Conservation (phyloP, 2,329 filamentous ascomycete genomes). For the Emydomyces testavorans region DNA sequence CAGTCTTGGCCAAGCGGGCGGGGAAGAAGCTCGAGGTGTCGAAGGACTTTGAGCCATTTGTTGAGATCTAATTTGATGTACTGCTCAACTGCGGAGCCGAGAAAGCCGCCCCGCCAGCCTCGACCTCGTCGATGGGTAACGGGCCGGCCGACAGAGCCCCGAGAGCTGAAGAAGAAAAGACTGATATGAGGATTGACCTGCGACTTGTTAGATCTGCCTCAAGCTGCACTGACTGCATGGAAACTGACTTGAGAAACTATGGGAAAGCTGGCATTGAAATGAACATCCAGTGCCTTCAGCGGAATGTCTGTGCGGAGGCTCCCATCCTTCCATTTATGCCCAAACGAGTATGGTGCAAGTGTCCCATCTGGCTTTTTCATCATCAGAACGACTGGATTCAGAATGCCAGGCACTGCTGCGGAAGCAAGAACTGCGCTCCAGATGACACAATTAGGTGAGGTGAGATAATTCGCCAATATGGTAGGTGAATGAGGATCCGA, state of each 20-base stretch:
- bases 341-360: slow-evolving; percentile 83
- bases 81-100: slow-evolving; percentile 84
- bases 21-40: slow-evolving; percentile 82
- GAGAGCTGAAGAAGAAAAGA: slow-evolving; percentile 94
- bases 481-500: slow-evolving; percentile 87
- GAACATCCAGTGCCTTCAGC: slow-evolving; percentile 81
- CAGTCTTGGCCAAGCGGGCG: slow-evolving; percentile 88
- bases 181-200: slow-evolving; percentile 97
- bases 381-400: slow-evolving; percentile 92
- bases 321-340: slow-evolving; percentile 98
- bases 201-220: slow-evolving; percentile 24
- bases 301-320: slow-evolving; percentile 90
- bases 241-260: slow-evolving; percentile 54
- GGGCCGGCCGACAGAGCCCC: slow-evolving; percentile 80
- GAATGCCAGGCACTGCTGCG: slow-evolving; percentile 86
- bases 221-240: background rate
- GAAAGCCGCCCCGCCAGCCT: slow-evolving; percentile 90
- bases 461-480: slow-evolving; percentile 90
- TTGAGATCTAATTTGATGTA: slow-evolving; percentile 93
- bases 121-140: slow-evolving; percentile 88
- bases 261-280: slow-evolving; percentile 98
- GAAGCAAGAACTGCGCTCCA: slow-evolving; percentile 95
- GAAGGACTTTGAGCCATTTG: slow-evolving; percentile 93
- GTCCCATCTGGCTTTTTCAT: slow-evolving; percentile 66
- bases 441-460: slow-evolving; percentile 90